Conservation (phyloP, 1,139 yeast species). For the Pichia sp. region DNA sequence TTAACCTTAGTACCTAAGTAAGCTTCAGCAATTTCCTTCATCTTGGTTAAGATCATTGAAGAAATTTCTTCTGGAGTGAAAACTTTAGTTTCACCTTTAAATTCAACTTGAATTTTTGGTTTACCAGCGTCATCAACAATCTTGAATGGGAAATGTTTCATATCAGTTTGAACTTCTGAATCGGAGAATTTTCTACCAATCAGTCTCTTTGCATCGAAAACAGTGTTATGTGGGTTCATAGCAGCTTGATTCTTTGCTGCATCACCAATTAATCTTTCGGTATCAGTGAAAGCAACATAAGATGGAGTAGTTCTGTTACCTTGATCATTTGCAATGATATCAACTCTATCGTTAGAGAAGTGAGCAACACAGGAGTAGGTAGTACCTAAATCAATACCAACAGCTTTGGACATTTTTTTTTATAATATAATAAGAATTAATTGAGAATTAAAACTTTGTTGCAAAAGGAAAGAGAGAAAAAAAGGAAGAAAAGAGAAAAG, state of each 20-base stretch:
- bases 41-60: constrained; percentile 88
- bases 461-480: not conserved
- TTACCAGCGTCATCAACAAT: constrained; percentile 74
- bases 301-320: constrained; percentile 98
- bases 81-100: constrained; percentile 83
- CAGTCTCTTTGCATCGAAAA: constrained; percentile 94
- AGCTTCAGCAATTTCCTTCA: constrained; percentile 96
- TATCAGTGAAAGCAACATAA: constrained; percentile 90
- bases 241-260: constrained; percentile 99
- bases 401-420: constrained; percentile 81
- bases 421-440: not conserved
- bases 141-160: constrained; percentile 95
- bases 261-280: constrained; percentile 96
- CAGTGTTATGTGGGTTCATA: constrained; percentile 89
- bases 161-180: constrained; percentile 84
- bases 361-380: constrained; percentile 96
- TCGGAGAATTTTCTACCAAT: constrained; percentile 91
- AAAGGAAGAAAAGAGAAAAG: not conserved
- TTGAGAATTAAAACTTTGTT: not conserved
- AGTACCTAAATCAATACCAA: constrained; percentile 98
- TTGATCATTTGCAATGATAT: constrained; percentile 95
- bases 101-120: constrained; percentile 86
- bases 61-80: constrained; percentile 97
- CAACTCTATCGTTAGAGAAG: constrained; percentile 68
- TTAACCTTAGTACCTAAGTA: constrained; percentile 85